phyloP scores from a whole-genome alignment of 2,329 filamentous ascomycete species.

The Delphinella strobiligena region DNA sequence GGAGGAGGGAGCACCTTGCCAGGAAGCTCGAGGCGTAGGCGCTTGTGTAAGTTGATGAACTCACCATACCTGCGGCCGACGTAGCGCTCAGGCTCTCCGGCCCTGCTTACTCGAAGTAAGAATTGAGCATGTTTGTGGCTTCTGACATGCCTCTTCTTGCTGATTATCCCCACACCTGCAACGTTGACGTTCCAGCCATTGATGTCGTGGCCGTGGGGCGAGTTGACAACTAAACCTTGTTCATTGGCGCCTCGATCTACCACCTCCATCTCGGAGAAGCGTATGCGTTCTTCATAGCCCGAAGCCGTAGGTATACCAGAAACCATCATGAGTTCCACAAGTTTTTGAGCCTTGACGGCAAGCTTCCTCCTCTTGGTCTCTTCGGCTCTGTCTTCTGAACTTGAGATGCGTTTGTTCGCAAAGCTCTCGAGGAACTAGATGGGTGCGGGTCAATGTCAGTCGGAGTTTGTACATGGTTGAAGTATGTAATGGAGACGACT shows the following conservation, averaged over 20 bases:
- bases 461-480: neutral
- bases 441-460: constrained; percentile 2
- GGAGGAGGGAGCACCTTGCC: constrained; percentile 79
- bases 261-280: constrained; percentile 93
- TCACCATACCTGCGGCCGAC: constrained; percentile 81
- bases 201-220: constrained; percentile 82
- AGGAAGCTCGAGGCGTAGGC: constrained; percentile 70
- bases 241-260: constrained; percentile 90
- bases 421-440: constrained; percentile 87
- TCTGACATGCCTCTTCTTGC: constrained; percentile 73
- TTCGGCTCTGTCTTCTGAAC: constrained; percentile 88
- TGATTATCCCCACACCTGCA: constrained; percentile 70
- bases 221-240: constrained; percentile 71
- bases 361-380: constrained; percentile 92
- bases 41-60: constrained; percentile 69
- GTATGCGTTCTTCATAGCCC: constrained; percentile 92
- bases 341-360: constrained; percentile 83
- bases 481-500: too few relatives aligned
- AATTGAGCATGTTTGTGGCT: constrained; percentile 96
- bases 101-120: constrained; percentile 70
- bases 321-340: constrained; percentile 99
- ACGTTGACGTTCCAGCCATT: constrained; percentile 98
- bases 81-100: constrained; percentile 63
- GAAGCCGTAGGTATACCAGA: constrained; percentile 91
- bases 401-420: constrained; percentile 92